These are phyloP conservation scores for Drechslerella coelobrocha DNA, from an alignment of 2,329 filamentous ascomycete genomes.

Conservation along the genomic window DNA sequence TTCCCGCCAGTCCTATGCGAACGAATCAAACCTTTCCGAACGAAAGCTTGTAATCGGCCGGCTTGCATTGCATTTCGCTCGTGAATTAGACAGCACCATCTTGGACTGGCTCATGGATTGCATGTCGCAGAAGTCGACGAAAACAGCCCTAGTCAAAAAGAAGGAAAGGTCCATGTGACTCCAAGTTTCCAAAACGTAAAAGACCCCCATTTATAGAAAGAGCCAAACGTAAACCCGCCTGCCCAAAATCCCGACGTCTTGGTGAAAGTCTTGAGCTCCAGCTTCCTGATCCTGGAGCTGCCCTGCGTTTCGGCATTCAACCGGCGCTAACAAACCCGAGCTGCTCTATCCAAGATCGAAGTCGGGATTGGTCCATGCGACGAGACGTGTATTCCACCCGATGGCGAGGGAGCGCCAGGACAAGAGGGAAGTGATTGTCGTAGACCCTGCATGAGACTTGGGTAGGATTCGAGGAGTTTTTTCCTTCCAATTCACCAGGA, in stretches of 20 bases:
- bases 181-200: constrained; percentile 38
- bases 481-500: not conserved
- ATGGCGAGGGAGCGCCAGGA: constrained; percentile 12
- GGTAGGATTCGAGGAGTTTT: not conserved
- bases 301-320: constrained; percentile 51
- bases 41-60: constrained; percentile 28
- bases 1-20: constrained; percentile 47
- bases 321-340: constrained; percentile 41
- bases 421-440: constrained; percentile 20
- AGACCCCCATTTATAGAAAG: constrained; percentile 48
- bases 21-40: constrained; percentile 42
- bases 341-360: constrained; percentile 45
- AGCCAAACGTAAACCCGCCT: constrained; percentile 25
- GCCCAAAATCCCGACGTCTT: constrained; percentile 25
- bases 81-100: not conserved
- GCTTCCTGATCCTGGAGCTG: constrained; percentile 51
- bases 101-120: constrained; percentile 3
- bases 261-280: constrained; percentile 37
- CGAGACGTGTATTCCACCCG: constrained; percentile 21
- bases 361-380: constrained; percentile 42
- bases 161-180: constrained; percentile 49
- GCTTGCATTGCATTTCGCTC: constrained; percentile 12
- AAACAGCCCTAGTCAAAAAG: constrained; percentile 48
- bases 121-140: constrained; percentile 26
- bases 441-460: constrained; percentile 42